phyloP scores from a whole-genome alignment of 2,329 filamentous ascomycete species.

The Fusarium hostae region DNA sequence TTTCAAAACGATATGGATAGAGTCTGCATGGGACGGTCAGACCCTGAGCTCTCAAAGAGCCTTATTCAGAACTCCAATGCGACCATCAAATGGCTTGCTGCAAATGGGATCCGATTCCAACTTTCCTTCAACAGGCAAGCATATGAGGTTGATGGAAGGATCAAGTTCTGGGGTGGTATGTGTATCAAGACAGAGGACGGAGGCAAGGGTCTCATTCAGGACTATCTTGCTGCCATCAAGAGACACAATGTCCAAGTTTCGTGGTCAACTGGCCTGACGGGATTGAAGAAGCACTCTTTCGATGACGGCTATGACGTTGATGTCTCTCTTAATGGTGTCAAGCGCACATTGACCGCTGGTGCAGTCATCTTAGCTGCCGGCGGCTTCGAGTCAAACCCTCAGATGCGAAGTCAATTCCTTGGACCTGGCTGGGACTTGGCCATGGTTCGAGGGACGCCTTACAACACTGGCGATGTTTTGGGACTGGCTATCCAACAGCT shows the following conservation, averaged over 20 bases:
- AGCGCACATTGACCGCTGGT: background rate
- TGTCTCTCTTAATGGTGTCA: background rate
- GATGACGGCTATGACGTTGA: background rate
- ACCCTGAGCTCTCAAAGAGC: slow-evolving; percentile 3
- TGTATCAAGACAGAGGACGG: slow-evolving; percentile 17
- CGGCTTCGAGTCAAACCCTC: slow-evolving; percentile 58
- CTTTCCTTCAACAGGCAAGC: slow-evolving; percentile 18
- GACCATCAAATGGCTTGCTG: slow-evolving; percentile 14
- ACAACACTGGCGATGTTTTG: slow-evolving; percentile 21
- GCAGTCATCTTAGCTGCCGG: slow-evolving; percentile 10
- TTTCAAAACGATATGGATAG: slow-evolving; percentile 10
- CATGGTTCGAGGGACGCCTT: slow-evolving; percentile 43
- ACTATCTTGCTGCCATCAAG: slow-evolving; percentile 11
- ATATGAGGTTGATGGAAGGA: slow-evolving; percentile 4
- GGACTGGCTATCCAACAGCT: background rate
- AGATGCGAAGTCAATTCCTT: slow-evolving; percentile 64
- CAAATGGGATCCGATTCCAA: slow-evolving; percentile 13
- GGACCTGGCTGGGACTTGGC: slow-evolving; percentile 51
- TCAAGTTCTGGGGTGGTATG: slow-evolving; percentile 21
- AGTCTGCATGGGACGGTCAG: slow-evolving; percentile 23
- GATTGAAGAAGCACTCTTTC: background rate
- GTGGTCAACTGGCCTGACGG: slow-evolving; percentile 8
- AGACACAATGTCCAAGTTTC: background rate
- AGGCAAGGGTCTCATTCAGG: slow-evolving; percentile 10
- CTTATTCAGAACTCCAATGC: slow-evolving; percentile 12